Base-by-base conservation (phyloP, 2,329 filamentous ascomycete species). In the Stagonosporopsis vannaccii region DNA sequence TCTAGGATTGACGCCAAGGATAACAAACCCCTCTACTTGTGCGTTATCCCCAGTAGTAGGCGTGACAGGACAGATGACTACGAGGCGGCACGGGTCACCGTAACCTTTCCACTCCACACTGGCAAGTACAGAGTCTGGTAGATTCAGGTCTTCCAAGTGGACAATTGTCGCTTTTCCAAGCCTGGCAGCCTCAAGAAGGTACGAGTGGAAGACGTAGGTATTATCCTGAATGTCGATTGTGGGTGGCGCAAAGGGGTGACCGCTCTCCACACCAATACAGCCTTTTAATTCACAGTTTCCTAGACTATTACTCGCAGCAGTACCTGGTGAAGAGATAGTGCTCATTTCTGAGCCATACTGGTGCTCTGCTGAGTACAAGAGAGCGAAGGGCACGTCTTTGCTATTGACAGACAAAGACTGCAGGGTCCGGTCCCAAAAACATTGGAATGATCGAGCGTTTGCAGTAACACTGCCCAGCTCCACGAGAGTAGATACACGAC, bases 381-480 rank as follows among this genome's bases (percentile, higher is more conserved):
- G 48, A 1, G 66, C 69, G 33, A 71, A 65, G 1, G 67, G 70
- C 1, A 66, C 65, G 46, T 70, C 70, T 50, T 84, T 82, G 61
- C 89, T 85, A 67, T 92, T 92, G 66, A 84, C 86, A 58, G 88
- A 84, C 11, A 94, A 80, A 1, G 88, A 88, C 49, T 84, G 80
- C 32, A 86, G 80, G 0, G 91, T 85, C 59, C 87, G 81, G 1
- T 79, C 77, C 90, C 90, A 94, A 67, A 92, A 93, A 3, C 79
- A 81, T 60, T 85, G 84, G 2, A 92, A 83, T 53, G 89, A 87
- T 28, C 87, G 83, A 15, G 90, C 89, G 15, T 84, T 79, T 1
- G 88, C 84, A 1, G 88, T 92, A 57, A 84, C 85, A 71, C 91
- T 89, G 40, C 90, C 89, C 42, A 93, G 83, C 66, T 92, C 89